Conservation (phyloP, 306 rosid genomes). For the Vigna trinervia region DNA sequence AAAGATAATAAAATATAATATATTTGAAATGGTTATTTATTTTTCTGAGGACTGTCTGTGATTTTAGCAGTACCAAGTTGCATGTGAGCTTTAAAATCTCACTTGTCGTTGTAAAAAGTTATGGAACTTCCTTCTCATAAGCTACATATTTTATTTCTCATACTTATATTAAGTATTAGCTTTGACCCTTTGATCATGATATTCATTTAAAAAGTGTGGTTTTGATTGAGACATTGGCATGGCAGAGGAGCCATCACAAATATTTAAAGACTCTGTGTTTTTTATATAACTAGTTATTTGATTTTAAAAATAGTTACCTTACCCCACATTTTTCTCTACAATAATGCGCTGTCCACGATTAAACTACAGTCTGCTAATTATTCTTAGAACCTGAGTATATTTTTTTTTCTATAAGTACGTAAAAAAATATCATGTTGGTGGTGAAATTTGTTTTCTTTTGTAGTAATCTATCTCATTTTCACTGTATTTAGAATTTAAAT, state of each 20-base stretch:
- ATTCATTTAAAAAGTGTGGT: constrained; percentile 4
- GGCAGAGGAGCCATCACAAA: background rate
- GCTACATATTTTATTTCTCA: background rate
- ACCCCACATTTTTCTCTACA: too few relatives aligned
- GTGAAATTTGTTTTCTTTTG: too few relatives aligned
- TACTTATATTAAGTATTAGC: background rate
- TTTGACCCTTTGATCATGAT: constrained; percentile 12
- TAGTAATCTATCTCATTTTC: too few relatives aligned
- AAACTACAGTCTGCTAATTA: too few relatives aligned
- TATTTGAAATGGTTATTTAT: constrained; percentile 3
- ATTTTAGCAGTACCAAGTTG: constrained; percentile 21
- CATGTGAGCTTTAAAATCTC: constrained; percentile 39
- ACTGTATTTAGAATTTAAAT: too few relatives aligned
- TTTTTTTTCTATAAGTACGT: too few relatives aligned
- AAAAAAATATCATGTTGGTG: too few relatives aligned
- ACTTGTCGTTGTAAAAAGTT: background rate
- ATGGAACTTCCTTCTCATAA: background rate
- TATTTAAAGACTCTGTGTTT: background rate
- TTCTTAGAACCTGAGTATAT: too few relatives aligned
- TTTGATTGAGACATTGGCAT: background rate
- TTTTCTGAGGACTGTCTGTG: background rate
- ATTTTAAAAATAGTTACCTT: too few relatives aligned
- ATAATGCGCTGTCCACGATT: too few relatives aligned
- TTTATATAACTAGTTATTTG: too few relatives aligned
- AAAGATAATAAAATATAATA: constrained; percentile 37